Percentiles rank a stretch among this genome's conserved stretches.
These are phyloP conservation scores for Protomyces inundatus DNA, from an alignment of 1,139 yeast species.

Conservation along the genomic window DNA sequence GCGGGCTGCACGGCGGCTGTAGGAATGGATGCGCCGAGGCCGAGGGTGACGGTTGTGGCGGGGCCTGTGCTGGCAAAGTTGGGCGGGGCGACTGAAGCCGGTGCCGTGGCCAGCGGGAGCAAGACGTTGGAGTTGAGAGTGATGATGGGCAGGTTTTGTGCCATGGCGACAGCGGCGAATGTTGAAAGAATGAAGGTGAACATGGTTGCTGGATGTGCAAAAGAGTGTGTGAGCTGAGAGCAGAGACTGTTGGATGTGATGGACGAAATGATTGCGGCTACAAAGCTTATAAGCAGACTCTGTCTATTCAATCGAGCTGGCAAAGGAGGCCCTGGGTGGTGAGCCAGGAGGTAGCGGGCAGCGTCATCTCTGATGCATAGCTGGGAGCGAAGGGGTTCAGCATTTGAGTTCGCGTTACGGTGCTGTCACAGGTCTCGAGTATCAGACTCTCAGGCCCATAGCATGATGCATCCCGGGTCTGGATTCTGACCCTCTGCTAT, in stretches of 20 bases:
- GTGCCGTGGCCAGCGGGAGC: constrained; percentile 1
- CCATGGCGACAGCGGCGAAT: constrained; percentile 8
- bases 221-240: constrained; percentile 2
- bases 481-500: no score
- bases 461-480: no score
- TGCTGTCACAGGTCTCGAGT: no score
- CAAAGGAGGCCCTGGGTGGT: no score
- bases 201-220: constrained; percentile 7
- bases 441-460: no score
- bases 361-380: neutral
- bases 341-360: no score
- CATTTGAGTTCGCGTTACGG: no score
- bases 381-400: neutral
- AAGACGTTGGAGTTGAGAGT: constrained; percentile 10
- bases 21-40: neutral
- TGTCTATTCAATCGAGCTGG: neutral
- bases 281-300: neutral
- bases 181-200: constrained; percentile 9
- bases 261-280: neutral
- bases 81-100: constrained; percentile 7
- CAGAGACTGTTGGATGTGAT: neutral
- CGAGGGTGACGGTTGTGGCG: constrained; percentile 10
- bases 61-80: constrained; percentile 3
- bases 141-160: constrained; percentile 10
- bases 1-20: neutral